These are phyloP conservation scores for Cetradonia linearis DNA, from an alignment of 495 filamentous ascomycete species.

Conservation along the genomic window DNA sequence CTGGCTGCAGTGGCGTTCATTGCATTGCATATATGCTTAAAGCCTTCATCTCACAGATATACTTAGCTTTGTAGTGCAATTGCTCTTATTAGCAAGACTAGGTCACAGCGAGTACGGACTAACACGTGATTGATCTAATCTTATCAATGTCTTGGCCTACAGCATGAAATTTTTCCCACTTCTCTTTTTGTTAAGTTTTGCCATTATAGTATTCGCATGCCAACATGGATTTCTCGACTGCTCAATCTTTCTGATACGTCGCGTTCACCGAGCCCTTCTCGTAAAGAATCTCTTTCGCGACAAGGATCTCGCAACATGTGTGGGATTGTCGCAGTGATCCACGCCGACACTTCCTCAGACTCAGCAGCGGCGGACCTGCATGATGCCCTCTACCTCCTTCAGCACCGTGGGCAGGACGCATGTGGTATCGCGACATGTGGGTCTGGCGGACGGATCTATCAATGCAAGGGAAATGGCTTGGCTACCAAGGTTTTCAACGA, in stretches of 20 bases:
- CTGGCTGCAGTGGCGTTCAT: too few relatives aligned
- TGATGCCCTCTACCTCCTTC: conserved; percentile 79
- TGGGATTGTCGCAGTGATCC: not conserved
- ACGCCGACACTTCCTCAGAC: not conserved
- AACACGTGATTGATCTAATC: not conserved
- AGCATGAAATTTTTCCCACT: not conserved
- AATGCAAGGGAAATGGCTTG: conserved; percentile 90
- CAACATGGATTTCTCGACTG: not conserved
- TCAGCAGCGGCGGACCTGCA: not conserved
- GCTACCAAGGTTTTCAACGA: conserved; percentile 60
- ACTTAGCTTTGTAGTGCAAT: not conserved
- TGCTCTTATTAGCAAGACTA: not conserved
- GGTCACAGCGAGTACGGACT: not conserved
- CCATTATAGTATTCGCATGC: not conserved
- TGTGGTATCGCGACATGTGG: conserved; percentile 70
- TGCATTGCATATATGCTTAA: too few relatives aligned
- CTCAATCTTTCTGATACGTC: not conserved
- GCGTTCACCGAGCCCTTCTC: not conserved
- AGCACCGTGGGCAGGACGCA: conserved; percentile 74
- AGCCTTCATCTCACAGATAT: not conserved
- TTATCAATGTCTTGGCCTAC: not conserved
- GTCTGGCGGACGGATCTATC: conserved; percentile 73
- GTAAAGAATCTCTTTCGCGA: not conserved
- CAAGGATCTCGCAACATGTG: not conserved
- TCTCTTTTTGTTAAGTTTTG: not conserved